Conservation (phyloP, 257 asterid species). For the Handroanthus guayacan region DNA sequence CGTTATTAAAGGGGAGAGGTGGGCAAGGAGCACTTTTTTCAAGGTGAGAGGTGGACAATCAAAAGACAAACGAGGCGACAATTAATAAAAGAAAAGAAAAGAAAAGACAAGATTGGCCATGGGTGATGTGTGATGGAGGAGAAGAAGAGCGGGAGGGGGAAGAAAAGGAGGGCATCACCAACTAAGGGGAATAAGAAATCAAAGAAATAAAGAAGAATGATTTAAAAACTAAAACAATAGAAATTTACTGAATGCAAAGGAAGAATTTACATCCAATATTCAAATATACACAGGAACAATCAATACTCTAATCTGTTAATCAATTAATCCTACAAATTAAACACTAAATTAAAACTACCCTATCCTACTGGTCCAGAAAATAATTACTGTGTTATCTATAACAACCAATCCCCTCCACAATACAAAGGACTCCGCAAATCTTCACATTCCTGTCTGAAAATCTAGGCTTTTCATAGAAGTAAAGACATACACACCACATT, state of each 20-base stretch:
- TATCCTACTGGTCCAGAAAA: constrained; percentile 12
- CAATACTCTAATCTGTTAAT: too few species aligned
- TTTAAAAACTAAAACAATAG: not conserved
- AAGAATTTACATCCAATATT: too few species aligned
- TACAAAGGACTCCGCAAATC: constrained; percentile 4
- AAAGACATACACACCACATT: not conserved
- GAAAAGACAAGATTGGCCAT: not conserved
- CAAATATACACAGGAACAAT: too few species aligned
- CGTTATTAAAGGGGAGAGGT: too few species aligned
- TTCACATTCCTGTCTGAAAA: constrained; percentile 1
- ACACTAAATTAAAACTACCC: not conserved
- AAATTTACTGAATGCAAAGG: not conserved
- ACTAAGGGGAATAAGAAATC: not conserved
- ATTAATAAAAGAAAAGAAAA: too few species aligned
- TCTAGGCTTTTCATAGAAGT: not conserved
- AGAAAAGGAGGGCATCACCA: not conserved
- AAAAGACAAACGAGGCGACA: too few species aligned
- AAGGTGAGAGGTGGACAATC: too few species aligned
- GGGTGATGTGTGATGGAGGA: not conserved
- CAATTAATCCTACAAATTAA: too few species aligned
- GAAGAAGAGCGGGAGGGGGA: not conserved
- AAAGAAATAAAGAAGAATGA: not conserved
- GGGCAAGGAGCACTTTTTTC: too few species aligned
- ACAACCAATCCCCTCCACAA: not conserved
- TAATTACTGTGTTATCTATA: not conserved